These are phyloP conservation scores for Myriosclerotinia curreyana DNA, from an alignment of 2,329 filamentous ascomycete species.

Conservation along the genomic window DNA sequence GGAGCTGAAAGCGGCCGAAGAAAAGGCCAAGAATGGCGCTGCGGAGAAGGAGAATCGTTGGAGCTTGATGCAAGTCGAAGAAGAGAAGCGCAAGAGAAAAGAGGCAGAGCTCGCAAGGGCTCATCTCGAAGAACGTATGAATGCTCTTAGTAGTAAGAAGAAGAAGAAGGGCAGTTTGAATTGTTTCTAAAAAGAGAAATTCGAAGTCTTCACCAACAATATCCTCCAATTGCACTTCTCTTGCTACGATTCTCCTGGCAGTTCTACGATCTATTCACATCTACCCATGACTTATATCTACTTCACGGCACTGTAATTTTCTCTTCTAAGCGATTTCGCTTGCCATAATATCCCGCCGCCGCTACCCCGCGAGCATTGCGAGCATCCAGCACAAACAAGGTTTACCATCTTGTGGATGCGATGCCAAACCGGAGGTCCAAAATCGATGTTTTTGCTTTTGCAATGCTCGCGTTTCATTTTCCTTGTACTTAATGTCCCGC, in stretches of 20 bases:
- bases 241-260: not conserved
- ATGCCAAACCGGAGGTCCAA: not conserved
- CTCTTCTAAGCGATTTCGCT: not conserved
- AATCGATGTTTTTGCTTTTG: conserved; percentile 6
- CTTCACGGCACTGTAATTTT: conserved; percentile 17
- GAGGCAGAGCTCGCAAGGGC: conserved; percentile 86
- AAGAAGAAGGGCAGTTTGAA: conserved; percentile 84
- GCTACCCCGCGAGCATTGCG: not conserved
- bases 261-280: conserved; percentile 1
- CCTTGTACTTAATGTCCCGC: conserved; percentile 26
- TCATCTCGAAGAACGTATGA: conserved; percentile 92
- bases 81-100: conserved; percentile 88
- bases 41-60: conserved; percentile 49
- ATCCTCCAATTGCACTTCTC: not conserved
- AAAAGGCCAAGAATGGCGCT: conserved; percentile 42
- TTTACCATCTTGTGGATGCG: not conserved
- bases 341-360: conserved; percentile 7
- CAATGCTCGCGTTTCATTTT: conserved; percentile 11
- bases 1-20: conserved; percentile 51
- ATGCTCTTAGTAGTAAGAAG: conserved; percentile 76
- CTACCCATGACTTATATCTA: not conserved
- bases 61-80: conserved; percentile 87
- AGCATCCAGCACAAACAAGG: not conserved
- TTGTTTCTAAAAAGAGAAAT: conserved; percentile 62
- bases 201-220: conserved; percentile 13